Evolutionary conservation across 768 basidiomycete genomes (phyloP), one percentile per base, ranked within the genome.

Genomic region (Fomitopsis serialis): DNA sequence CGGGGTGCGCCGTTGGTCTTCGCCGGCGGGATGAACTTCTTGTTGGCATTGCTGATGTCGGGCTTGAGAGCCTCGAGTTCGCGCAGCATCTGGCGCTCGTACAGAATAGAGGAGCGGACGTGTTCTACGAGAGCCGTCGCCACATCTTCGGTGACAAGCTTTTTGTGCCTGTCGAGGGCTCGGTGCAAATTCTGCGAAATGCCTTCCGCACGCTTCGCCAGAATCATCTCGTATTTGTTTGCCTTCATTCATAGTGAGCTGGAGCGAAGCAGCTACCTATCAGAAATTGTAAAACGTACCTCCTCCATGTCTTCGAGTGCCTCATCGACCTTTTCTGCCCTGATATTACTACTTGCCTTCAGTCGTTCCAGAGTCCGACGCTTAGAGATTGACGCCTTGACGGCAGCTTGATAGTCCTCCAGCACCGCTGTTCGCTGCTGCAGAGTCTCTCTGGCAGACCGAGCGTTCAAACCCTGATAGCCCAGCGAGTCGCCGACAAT

Each of bases 401-500:
- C 92, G 2, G 96, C 95, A 9, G 85, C 77, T 57, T 97, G 94
- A 54, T 95, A 92, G 68, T 98, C 97, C 64, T 98, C 96, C 55
- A 98, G 73, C 10, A 97, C 92, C 8, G 82, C 81, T 0, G 92
- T 91, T 10, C 97, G 85, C 75, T 94, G 92, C 50, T 84, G 79
- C 9, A 98, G 71, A 0, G 97, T 95, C 68, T 96, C 93, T 68
- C 97, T 98, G 1, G 97, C 97, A 19, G 95, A 92, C 43, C 89
- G 80, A n/a, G 97, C 93, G 63, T 99, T 98, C 72, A 95, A 78
- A 19, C 94, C 91, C 69, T 98, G 95, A 69, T 99, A 99, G 1
- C 93, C 93, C 49, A 98, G 74, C 0, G 92, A 87, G 69, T 99
- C 97, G n/a, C 94, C 95, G 24, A 99, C 71, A 42, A 98, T 87